Base-by-base conservation (phyloP, 192 early-diverging fungal species). In the Gigaspora rosea region DNA sequence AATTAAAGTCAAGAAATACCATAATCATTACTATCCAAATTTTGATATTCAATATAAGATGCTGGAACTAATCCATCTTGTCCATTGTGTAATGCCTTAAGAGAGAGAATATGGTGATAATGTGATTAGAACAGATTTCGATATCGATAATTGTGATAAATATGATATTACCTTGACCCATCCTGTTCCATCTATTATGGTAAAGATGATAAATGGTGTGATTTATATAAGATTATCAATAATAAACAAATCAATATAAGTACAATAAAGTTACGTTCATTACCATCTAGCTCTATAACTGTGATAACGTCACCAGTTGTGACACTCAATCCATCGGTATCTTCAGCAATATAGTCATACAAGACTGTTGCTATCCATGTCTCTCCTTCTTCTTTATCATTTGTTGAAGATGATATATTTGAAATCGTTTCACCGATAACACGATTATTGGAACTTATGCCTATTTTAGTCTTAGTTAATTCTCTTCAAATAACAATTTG, bases 291-390 rank as follows among this genome's bases (percentile, higher is more conserved):
- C 64, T 90, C 87, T 8, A 91, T 10, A 7, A 92, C 79, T 22
- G 81, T 83, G 1, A 93, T 75, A 7, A 78, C 51, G 41, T 93
- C 88, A 8, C 90, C 89, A 54, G 84, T 82, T 16, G 73, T 79
- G 8, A 93, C 84, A 46, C 81, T 78, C 3, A 93, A 78, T 58
- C 92, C 91, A 36, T 86, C 90, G 12, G 77, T 78, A 50, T 67
- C 82, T n/a, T 73, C 80, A 6, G 86, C 83, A 47, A 80, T 79
- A 77, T 91, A 91, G 67, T 90, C 88, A 76, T 91, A 93, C n/a
- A 89, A 73, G 15, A 85, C 91, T 65, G 66, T 81, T 58, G 90
- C 83, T 47, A 8, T 48, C 47, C 62, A 64, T 36, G 49, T 35
- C 16, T 75, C 58, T 50, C 20, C 35, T 48, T 61, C 36, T 49